Evolutionary conservation across 768 basidiomycete genomes (phyloP).

Genomic region (Pulveroboletus sp.): DNA sequence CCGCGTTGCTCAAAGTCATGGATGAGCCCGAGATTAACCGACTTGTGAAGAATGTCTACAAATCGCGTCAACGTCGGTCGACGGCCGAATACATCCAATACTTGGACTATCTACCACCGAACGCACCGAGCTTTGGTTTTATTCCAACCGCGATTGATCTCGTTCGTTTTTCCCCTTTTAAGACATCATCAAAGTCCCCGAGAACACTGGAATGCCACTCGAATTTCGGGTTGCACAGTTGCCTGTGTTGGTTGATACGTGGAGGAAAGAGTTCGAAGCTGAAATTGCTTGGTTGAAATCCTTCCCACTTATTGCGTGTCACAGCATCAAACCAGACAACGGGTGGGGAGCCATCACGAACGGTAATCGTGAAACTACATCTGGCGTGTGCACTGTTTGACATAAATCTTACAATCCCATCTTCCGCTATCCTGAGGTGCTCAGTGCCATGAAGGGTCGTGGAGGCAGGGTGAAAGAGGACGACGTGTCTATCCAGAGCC

Average conservation of each 20-base stretch:
- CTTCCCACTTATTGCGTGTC: neutral
- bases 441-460: neutral
- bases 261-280: neutral
- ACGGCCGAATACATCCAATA: neutral
- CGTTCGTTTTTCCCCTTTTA: neutral
- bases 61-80: neutral
- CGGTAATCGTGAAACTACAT: neutral
- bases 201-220: neutral
- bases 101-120: neutral
- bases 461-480: neutral
- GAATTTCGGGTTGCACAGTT: constrained; percentile 2
- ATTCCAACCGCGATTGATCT: neutral
- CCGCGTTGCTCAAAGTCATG: neutral
- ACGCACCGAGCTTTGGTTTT: neutral
- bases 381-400: neutral
- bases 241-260: neutral
- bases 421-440: neutral
- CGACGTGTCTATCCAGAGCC: neutral
- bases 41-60: neutral
- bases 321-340: neutral
- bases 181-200: neutral
- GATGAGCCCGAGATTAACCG: neutral
- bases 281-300: neutral
- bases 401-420: no score
- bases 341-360: neutral